Percentiles rank a stretch among this genome's conserved stretches.
phyloP scores from a whole-genome alignment of 106 monocot genomes.

The Amphibolis antarctica region DNA sequence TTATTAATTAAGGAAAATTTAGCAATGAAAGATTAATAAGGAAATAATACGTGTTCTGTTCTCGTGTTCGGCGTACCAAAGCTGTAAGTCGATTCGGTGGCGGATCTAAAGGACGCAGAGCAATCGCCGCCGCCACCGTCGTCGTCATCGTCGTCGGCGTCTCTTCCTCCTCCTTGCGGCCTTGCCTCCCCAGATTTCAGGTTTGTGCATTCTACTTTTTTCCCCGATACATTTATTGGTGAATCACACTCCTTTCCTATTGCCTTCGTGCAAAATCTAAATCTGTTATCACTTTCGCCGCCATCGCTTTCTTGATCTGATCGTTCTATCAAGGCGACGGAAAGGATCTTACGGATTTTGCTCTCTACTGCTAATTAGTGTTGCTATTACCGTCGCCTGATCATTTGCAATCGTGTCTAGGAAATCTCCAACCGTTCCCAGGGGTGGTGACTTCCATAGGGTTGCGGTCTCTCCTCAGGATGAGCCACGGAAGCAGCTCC shows the following conservation, averaged over 20 bases:
- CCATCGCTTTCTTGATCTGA: neutral
- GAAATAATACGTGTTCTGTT: too few species aligned
- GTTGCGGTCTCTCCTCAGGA: slow-evolving; percentile 9
- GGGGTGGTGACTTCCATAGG: neutral
- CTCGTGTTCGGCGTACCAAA: too few species aligned
- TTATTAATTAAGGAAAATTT: too few species aligned
- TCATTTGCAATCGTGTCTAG: neutral
- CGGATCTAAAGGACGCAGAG: too few species aligned
- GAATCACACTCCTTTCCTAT: too few species aligned
- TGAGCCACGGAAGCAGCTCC: slow-evolving; percentile 63
- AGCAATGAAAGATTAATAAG: too few species aligned
- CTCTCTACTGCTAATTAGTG: too few species aligned
- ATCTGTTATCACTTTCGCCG: neutral
- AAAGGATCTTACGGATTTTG: neutral
- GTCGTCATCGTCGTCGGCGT: too few species aligned
- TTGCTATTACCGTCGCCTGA: neutral
- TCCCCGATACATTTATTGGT: neutral
- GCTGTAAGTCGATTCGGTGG: too few species aligned
- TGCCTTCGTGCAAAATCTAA: too few species aligned
- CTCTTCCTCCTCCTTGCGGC: too few species aligned
- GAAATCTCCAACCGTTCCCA: neutral
- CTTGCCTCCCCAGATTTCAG: neutral
- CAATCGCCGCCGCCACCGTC: too few species aligned
- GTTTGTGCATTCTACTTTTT: neutral
- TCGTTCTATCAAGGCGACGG: neutral